phyloP scores from a whole-genome alignment of 176 grass and related monocot genomes.

The Zoysia pacifica region DNA sequence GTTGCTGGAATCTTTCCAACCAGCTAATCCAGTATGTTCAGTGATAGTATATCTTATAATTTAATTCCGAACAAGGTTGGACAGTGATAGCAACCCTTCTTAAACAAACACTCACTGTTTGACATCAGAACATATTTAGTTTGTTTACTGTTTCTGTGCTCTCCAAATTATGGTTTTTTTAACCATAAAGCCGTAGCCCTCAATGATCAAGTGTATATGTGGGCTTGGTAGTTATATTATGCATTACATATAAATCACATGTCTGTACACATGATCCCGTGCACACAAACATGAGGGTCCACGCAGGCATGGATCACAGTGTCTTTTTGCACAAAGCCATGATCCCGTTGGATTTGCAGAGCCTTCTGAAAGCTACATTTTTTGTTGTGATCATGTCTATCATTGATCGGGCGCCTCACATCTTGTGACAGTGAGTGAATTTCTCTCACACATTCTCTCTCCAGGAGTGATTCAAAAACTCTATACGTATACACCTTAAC shows the following conservation, averaged over 20 bases:
- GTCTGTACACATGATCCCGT: conserved; percentile 23
- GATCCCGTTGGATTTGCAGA: conserved; percentile 71
- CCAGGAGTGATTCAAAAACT: conserved; percentile 59
- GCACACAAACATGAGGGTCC: conserved; percentile 40
- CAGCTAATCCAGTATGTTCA: conserved; percentile 11
- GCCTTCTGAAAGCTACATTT: conserved; percentile 74
- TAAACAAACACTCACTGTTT: conserved; percentile 1
- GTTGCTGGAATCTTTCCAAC: conserved; percentile 20
- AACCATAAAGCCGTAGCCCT: conserved; percentile 10
- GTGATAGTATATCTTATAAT: not conserved
- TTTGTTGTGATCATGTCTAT: conserved; percentile 62
- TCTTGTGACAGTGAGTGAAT: conserved; percentile 55
- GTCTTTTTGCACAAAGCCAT: conserved; percentile 70
- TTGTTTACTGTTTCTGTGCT: conserved; percentile 5
- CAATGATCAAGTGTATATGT: not conserved
- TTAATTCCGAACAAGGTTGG: conserved; percentile 17
- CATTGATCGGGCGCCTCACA: conserved; percentile 64
- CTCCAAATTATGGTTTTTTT: conserved; percentile 12
- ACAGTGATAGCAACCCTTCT: conserved; percentile 7
- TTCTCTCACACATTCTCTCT: conserved; percentile 30
- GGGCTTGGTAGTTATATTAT: conserved; percentile 19
- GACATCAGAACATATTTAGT: conserved; percentile 7
- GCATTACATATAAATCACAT: conserved; percentile 10
- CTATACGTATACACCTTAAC: conserved; percentile 61
- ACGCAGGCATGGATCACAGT: conserved; percentile 55